phyloP scores from a whole-genome alignment of 371 early-diverging fungal species.

The Vittaforma corneae region DNA sequence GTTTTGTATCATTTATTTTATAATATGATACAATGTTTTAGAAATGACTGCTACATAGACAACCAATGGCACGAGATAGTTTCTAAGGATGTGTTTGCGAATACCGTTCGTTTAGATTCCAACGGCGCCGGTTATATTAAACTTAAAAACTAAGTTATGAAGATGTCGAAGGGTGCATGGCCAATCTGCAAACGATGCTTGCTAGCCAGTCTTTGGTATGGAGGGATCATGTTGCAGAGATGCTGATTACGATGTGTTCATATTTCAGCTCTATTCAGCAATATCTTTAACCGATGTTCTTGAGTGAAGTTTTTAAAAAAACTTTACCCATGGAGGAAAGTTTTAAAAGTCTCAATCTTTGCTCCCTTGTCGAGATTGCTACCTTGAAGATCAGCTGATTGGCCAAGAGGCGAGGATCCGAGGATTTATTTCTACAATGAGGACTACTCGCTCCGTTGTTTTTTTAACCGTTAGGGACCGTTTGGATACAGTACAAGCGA shows the following conservation, averaged over 20 bases:
- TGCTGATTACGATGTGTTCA: neutral
- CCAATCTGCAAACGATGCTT: no score
- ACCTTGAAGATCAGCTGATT: neutral
- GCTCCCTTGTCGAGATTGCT: neutral
- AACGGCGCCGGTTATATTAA: no score
- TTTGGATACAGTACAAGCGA: conserved; percentile 44
- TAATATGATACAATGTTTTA: conserved; percentile 3
- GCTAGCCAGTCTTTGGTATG: no score
- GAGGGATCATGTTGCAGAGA: no score
- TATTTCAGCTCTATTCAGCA: neutral
- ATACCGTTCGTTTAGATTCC: no score
- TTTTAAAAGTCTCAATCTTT: neutral
- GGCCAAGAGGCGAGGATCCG: conserved; percentile 23
- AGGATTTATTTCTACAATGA: conserved; percentile 50
- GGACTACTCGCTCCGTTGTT: conserved; percentile 29
- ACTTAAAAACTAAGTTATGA: no score
- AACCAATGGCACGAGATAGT: no score
- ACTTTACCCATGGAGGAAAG: neutral
- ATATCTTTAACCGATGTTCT: conserved; percentile 1
- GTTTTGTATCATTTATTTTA: neutral
- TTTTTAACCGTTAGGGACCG: conserved; percentile 54
- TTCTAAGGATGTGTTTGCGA: no score
- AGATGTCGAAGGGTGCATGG: no score
- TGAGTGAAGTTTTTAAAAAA: neutral
- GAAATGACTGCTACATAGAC: neutral